Evolutionary conservation across 257 asterid species (phyloP), one percentile per base, ranked within the genome.

Genomic region (Cynanchum wilfordii): DNA sequence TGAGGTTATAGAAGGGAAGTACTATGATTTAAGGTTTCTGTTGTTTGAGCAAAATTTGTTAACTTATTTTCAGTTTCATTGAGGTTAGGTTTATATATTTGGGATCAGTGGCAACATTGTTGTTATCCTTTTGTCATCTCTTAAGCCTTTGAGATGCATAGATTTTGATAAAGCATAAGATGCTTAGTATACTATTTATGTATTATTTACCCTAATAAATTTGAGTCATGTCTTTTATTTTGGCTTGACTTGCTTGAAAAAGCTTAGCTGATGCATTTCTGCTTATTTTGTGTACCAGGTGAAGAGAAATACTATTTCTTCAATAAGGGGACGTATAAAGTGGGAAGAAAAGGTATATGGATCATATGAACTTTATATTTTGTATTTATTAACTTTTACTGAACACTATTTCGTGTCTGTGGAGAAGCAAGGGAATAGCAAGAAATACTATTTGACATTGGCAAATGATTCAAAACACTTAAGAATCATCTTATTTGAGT

Each of bases 271-370:
- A 77, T 71, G 73, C 47, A 73, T 74, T 77, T 67, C 16, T 17
- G 47, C 2, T 27, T 44, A 52, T 60, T 80, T 71, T 56, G 56
- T 77, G 33, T 82, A 68, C 57, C 95, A 90, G 99, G 88, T 76
- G 98, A 95, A 84, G 84, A 87, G 38, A 89, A 78, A 71, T 91
- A 89, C 76, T 87, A 90, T 82, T 85, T 95, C 71, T 87, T 87
- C 87, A 80, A 83, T 16, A 84, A 83, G 80, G 99, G 99, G 71
- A 80, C 91, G 24, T 95, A 91, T 79, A 90, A 86, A 88, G 95
- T 87, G 62, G 99, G 98, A 54, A 90, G 98, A 77, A 94, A 84
- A 94, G 99, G 98, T 90, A 84, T 47, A 25, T 22, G 2, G 44
- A 17, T 51, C 20, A 15, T 40, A 27, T 9, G 5, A n/a, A 19